Percentiles rank a stretch among this genome's conserved stretches.
Conservation (phyloP, 2,329 filamentous ascomycete genomes). For the Cladosporium sp. region DNA sequence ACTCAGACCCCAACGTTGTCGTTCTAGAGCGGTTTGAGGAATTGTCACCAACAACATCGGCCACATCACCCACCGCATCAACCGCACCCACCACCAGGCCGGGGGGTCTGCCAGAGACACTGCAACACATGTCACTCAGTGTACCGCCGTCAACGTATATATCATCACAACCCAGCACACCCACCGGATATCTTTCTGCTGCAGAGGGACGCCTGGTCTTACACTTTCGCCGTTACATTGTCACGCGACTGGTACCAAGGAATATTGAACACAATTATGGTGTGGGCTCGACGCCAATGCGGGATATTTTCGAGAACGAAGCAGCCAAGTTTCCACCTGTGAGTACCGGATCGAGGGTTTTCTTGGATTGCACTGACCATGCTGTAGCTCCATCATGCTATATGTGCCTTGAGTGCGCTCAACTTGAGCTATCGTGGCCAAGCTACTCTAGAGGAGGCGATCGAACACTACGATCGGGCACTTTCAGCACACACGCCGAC, state of each 20-base stretch:
- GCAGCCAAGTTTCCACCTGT: constrained; percentile 50
- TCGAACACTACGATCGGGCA: constrained; percentile 54
- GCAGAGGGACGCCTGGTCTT: constrained; percentile 21
- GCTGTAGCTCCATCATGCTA: constrained; percentile 51
- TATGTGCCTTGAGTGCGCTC: constrained; percentile 55
- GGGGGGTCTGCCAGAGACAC: constrained; percentile 19
- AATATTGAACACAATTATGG: not conserved
- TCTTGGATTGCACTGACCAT: constrained; percentile 7
- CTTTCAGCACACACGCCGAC: constrained; percentile 37
- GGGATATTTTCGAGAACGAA: constrained; percentile 31
- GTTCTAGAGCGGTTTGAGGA: constrained; percentile 51
- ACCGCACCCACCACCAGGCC: constrained; percentile 6
- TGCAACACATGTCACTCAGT: constrained; percentile 22
- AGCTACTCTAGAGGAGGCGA: constrained; percentile 42
- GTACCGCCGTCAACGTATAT: constrained; percentile 15
- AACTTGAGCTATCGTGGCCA: constrained; percentile 46
- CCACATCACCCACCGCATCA: constrained; percentile 1
- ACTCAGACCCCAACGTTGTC: constrained; percentile 45
- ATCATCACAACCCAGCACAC: constrained; percentile 1
- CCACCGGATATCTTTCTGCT: not conserved
- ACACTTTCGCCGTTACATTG: constrained; percentile 27
- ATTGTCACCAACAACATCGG: constrained; percentile 16
- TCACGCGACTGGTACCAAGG: constrained; percentile 4
- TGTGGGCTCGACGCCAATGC: constrained; percentile 18
- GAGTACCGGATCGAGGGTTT: constrained; percentile 21